Percentiles rank a stretch among this genome's conserved stretches.
Conservation (phyloP, 495 filamentous ascomycete genomes). For the Neurospora sublineolata region DNA sequence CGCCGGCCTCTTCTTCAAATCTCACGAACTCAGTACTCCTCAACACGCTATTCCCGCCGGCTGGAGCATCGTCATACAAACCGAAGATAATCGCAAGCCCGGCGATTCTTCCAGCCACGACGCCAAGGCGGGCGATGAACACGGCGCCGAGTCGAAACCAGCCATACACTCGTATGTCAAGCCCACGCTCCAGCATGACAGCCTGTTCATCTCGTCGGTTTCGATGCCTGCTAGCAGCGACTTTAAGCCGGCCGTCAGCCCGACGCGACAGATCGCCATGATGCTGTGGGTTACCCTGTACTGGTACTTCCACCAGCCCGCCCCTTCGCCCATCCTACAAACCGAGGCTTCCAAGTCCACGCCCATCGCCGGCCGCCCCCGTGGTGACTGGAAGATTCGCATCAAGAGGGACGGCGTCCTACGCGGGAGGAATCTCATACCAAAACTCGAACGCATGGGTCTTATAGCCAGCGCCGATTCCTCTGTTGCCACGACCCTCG, state of each 20-base stretch:
- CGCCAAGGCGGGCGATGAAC: slow-evolving; percentile 5
- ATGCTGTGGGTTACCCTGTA: slow-evolving; percentile 91
- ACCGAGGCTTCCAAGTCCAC: slow-evolving; percentile 53
- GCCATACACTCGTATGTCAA: slow-evolving; percentile 52
- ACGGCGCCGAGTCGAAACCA: slow-evolving; percentile 13
- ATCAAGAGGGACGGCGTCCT: slow-evolving; percentile 81
- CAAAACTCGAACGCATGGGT: slow-evolving; percentile 88
- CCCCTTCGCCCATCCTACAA: slow-evolving; percentile 42
- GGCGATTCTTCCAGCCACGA: slow-evolving; percentile 4
- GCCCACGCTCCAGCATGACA: slow-evolving; percentile 67
- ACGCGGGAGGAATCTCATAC: slow-evolving; percentile 67
- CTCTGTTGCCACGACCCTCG: slow-evolving; percentile 52
- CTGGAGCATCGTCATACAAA: slow-evolving; percentile 78
- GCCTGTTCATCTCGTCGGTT: slow-evolving; percentile 81
- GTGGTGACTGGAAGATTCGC: slow-evolving; percentile 77
- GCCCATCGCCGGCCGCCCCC: slow-evolving; percentile 57
- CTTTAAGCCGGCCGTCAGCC: slow-evolving; percentile 66
- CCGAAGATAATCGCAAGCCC: slow-evolving; percentile 40
- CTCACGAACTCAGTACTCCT: slow-evolving; percentile 56
- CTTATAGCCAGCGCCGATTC: slow-evolving; percentile 67
- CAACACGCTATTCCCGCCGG: slow-evolving; percentile 66
- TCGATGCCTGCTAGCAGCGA: slow-evolving; percentile 69
- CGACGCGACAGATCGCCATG: slow-evolving; percentile 80
- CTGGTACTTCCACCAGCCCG: slow-evolving; percentile 90
- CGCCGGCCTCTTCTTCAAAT: slow-evolving; percentile 78